A percentile compares a stretch with the other conserved stretches of the same genome.
Evolutionary conservation across 2,329 filamentous ascomycete species (phyloP).

Genomic region (Monilinia polystroma): DNA sequence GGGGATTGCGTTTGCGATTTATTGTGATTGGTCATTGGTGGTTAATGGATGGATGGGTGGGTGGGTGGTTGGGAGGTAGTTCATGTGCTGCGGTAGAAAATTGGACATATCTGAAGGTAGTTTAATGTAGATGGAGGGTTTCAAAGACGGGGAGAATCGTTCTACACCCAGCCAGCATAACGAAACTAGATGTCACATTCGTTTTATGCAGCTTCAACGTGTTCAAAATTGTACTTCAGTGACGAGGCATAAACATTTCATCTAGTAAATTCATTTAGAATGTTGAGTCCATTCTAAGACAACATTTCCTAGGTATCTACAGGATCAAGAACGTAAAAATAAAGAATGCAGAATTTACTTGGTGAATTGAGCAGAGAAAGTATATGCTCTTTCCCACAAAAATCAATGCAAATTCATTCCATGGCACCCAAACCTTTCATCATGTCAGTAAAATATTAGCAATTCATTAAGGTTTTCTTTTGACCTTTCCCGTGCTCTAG

Average conservation of each 20-base stretch:
- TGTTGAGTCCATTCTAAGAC: not conserved
- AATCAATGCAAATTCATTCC: not conserved
- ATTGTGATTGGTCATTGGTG: not conserved
- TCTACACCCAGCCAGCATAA: not conserved
- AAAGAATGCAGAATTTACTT: not conserved
- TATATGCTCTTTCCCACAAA: not conserved
- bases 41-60: not conserved
- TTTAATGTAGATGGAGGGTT: not conserved
- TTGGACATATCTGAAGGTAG: not conserved
- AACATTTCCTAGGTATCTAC: not conserved
- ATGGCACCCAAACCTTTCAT: not conserved
- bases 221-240: not conserved
- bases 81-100: not conserved
- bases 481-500: not conserved
- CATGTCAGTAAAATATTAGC: not conserved
- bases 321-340: not conserved
- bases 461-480: not conserved
- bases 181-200: conserved; percentile 1
- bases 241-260: not conserved
- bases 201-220: not conserved
- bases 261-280: not conserved
- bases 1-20: not conserved
- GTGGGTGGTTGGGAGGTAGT: not conserved
- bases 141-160: not conserved
- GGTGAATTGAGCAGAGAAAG: not conserved